A percentile compares a stretch with the other conserved stretches of the same genome.
These are phyloP conservation scores for Lipomyces kockii DNA, from an alignment of 805 yeast species.

Conservation along the genomic window DNA sequence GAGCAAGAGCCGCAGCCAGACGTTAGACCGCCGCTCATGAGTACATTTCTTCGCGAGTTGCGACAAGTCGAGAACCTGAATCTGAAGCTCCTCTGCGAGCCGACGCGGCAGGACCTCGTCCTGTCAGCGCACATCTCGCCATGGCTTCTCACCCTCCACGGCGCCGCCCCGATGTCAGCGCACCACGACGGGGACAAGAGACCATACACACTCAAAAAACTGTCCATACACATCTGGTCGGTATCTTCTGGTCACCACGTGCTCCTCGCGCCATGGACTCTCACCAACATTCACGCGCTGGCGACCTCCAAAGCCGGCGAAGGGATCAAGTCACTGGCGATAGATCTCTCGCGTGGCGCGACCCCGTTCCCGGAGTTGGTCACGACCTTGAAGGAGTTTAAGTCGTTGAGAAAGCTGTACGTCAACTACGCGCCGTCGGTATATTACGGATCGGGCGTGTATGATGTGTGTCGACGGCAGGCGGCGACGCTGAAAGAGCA, in stretches of 20 bases:
- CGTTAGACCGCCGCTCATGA: slow-evolving; percentile 20
- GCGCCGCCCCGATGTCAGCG: not conserved
- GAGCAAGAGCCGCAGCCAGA: not conserved
- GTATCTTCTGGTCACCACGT: slow-evolving; percentile 22
- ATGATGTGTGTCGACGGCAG: slow-evolving; percentile 28
- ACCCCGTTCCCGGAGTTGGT: slow-evolving; percentile 22
- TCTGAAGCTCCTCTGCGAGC: slow-evolving; percentile 27
- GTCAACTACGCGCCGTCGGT: slow-evolving; percentile 33
- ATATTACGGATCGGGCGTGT: slow-evolving; percentile 33
- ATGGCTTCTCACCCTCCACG: slow-evolving; percentile 19
- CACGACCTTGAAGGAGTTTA: slow-evolving; percentile 13
- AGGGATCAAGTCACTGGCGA: slow-evolving; percentile 23
- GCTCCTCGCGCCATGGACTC: slow-evolving; percentile 33
- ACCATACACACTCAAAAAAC: slow-evolving; percentile 13
- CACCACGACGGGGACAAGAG: not conserved
- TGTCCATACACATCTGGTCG: slow-evolving; percentile 35
- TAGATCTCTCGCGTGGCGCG: slow-evolving; percentile 29
- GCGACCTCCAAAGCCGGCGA: slow-evolving; percentile 19
- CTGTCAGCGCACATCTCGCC: slow-evolving; percentile 23
- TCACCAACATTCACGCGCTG: slow-evolving; percentile 12
- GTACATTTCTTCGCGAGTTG: slow-evolving; percentile 23
- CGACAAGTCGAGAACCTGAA: slow-evolving; percentile 27
- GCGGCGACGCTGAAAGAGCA: slow-evolving; percentile 28
- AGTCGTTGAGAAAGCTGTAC: slow-evolving; percentile 14
- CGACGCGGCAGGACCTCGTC: slow-evolving; percentile 21